Evolutionary conservation across 306 rosid genomes (phyloP).

Genomic region (Pyrus pyrifolia): DNA sequence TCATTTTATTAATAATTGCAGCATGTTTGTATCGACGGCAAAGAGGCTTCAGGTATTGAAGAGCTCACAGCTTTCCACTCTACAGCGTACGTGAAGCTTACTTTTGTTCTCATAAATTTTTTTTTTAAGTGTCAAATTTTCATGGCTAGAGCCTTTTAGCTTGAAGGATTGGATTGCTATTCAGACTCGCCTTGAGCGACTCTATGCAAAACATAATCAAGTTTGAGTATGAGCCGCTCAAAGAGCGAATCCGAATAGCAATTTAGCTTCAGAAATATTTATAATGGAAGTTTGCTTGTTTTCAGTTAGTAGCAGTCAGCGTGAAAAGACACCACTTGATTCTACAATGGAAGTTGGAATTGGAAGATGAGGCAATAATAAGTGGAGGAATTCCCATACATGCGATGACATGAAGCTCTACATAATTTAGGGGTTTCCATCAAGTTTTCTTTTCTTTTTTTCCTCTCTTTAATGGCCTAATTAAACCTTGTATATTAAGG

Average conservation of each 20-base stretch:
- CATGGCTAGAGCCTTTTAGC: background rate
- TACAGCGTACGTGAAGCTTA: constrained; percentile 2
- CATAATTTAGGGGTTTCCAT: constrained; percentile 7
- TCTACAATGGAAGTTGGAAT: constrained; percentile 5
- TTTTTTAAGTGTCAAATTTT: background rate
- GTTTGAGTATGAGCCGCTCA: background rate
- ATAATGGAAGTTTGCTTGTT: constrained; percentile 7
- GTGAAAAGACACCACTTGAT: constrained; percentile 23
- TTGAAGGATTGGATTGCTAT: background rate
- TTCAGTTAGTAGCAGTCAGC: constrained; percentile 16
- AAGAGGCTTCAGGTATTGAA: constrained; percentile 28
- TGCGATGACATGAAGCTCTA: background rate
- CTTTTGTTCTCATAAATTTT: background rate
- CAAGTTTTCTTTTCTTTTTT: background rate
- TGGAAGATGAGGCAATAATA: constrained; percentile 6
- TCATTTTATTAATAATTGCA: background rate
- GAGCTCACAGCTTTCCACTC: constrained; percentile 20
- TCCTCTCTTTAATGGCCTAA: background rate
- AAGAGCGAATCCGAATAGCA: background rate
- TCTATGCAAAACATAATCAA: too few species aligned
- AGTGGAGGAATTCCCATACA: background rate
- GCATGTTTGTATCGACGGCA: constrained; percentile 32
- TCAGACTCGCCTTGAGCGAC: background rate
- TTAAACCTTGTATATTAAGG: constrained; percentile 8
- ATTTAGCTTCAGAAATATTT: background rate